Base-by-base conservation (phyloP, 2,329 filamentous ascomycete genomes). In the Penicillium occitanis region DNA sequence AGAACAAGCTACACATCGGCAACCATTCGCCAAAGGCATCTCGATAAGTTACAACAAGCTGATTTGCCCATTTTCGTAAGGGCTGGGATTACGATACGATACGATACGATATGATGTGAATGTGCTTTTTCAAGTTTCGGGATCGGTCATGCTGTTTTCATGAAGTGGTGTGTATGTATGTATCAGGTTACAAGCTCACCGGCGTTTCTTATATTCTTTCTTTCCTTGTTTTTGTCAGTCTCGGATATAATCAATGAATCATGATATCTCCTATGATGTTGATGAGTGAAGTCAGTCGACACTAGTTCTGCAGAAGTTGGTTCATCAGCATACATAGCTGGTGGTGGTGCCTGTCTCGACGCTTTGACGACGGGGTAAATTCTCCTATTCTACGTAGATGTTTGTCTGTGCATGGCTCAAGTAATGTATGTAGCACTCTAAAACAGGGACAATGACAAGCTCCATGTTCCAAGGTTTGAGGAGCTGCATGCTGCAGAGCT, bases 1-100 rank as follows among this genome's bases (percentile, higher is more conserved):
- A 75, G 70, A 73, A 74, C 70, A 74, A 75, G 71, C 73, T 83
- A 67, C 71, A 72, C 53, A 69, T 72, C 53, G 70, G 70, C 13
- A 73, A 69, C 57, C 68, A 67, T 44, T 67, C 61, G 19, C 48
- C 46, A 28, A 67, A 66, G 22, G 53, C 60, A 8, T 64, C 62
- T 1, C 22, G 50, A 25, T 58, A 40, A 58, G 28, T 25, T 17
- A 40, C 35, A 1, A 44, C 22, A 17, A 59, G 10, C 10, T 58
- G n/a, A 58, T 22, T 42, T 55, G 48, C 46, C 44, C n/a, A 22
- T 22, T 25, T 17, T 28, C 7, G 14, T 40, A 10, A 5, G 5
- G 25, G 6, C 25, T 28, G 14, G 46, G 48, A 51, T 51, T 30
- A 30, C 25, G n/a, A 37, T 25, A 57, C 33, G 51, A 57, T 6